Base-by-base conservation (phyloP, 257 asterid species). In the Jaltomata sinuosa region DNA sequence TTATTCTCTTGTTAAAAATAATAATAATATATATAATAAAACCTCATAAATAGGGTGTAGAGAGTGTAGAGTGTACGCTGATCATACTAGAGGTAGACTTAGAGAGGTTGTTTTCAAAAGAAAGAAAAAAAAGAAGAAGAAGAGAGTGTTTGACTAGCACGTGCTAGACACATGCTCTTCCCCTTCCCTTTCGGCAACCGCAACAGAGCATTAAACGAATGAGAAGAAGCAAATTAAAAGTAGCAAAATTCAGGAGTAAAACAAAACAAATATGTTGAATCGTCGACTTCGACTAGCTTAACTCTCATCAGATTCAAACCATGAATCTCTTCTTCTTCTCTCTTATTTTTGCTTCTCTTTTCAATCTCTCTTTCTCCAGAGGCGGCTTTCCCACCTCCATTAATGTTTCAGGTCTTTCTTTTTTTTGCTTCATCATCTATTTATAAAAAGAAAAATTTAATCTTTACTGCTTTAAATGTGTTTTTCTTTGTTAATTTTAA, bases 271-370 rank as follows among this genome's bases (percentile, higher is more conserved):
- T 34, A 42, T 42, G 57, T 15, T 6, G 57, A 72, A 40, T 72
- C 36, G n/a, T 42, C 21, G 36, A 22, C 34, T 72, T n/a, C 61
- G 2, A 25, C 21, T 45, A 74, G 40, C 61, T 47, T 8, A 25
- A 74, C 59, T 45, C n/a, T 71, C 0, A n/a, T 72, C 84, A 57
- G 82, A 47, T 38, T 59, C 64, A 49, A 45, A 74, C 54, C 27
- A 84, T 81, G 88, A 64, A 82, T 82, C 82, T 81, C 84, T 21
- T 72, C 83, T 22, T 71, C 25, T 79, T 93, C 68, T 88, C 82
- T 84, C 90, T 93, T 54, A 83, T 78, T 65, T 83, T 95, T 42
- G 85, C 88, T 34, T 86, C 91, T 16, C 76, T 91, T 42, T 87
- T 90, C 85, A 85, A 65, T 64, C 49, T 83, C 85, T 71, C 91